These are phyloP conservation scores for Tubosaeta sp. DNA, from an alignment of 768 basidiomycete species.

Conservation along the genomic window DNA sequence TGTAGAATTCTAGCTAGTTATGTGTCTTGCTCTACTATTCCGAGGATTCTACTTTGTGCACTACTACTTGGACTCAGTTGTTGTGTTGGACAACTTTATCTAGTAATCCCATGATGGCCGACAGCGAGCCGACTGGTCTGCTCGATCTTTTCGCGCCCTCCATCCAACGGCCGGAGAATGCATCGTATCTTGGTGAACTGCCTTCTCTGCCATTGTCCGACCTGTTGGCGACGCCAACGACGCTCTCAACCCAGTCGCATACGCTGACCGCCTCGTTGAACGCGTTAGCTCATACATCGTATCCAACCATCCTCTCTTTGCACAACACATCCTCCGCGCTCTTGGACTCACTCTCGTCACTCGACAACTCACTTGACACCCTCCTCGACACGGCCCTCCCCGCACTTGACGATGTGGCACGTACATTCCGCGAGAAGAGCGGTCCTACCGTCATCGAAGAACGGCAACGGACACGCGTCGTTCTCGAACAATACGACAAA, in stretches of 20 bases:
- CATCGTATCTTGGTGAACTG: conserved; percentile 60
- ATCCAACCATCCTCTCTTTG: conserved; percentile 87
- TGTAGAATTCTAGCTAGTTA: not conserved
- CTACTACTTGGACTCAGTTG: not conserved
- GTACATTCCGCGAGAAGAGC: conserved; percentile 68
- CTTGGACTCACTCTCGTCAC: conserved; percentile 63
- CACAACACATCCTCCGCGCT: conserved; percentile 77
- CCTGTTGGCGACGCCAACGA: conserved; percentile 68
- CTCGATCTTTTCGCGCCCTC: conserved; percentile 25
- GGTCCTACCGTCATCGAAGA: conserved; percentile 65
- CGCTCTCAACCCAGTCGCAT: conserved; percentile 78
- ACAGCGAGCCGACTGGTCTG: conserved; percentile 22
- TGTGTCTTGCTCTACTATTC: no score
- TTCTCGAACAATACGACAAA: conserved; percentile 94
- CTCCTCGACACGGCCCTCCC: conserved; percentile 70
- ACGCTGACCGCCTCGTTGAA: conserved; percentile 88
- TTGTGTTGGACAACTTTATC: not conserved
- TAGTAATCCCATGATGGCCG: conserved; percentile 15
- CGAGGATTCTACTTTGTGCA: no score
- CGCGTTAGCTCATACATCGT: conserved; percentile 85
- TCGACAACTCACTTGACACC: conserved; percentile 68
- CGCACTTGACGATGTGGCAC: conserved; percentile 67
- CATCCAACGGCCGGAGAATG: conserved; percentile 22
- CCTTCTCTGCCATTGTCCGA: conserved; percentile 61
- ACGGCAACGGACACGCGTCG: conserved; percentile 70